These are phyloP conservation scores for Flaveria sonorensis DNA, from an alignment of 129 eudicot species.

Conservation along the genomic window DNA sequence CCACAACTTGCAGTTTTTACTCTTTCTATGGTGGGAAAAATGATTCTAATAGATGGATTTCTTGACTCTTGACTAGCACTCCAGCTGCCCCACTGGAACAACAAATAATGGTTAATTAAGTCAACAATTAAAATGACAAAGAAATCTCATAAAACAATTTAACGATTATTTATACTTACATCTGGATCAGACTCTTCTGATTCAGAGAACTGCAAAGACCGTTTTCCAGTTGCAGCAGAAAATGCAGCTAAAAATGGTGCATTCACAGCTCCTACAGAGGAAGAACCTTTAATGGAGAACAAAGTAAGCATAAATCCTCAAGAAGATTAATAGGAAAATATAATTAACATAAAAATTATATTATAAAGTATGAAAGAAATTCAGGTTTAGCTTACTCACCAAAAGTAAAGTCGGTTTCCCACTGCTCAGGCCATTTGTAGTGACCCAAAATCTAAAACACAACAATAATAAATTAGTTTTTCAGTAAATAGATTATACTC, in stretches of 20 bases:
- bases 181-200: slow-evolving; percentile 97
- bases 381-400: slow-evolving; percentile 49
- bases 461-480: slow-evolving; percentile 1
- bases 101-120: neutral
- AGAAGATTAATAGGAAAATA: neutral
- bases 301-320: neutral
- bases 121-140: neutral
- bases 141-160: neutral
- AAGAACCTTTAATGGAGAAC: slow-evolving; percentile 57
- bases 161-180: slow-evolving; percentile 45
- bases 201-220: slow-evolving; percentile 56
- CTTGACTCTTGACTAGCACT: slow-evolving; percentile 80
- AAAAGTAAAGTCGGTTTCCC: slow-evolving; percentile 75
- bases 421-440: slow-evolving; percentile 86
- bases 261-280: slow-evolving; percentile 77
- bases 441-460: slow-evolving; percentile 72
- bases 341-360: neutral
- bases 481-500: neutral
- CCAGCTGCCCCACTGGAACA: slow-evolving; percentile 97
- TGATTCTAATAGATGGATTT: slow-evolving; percentile 70
- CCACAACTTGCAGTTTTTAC: slow-evolving; percentile 73
- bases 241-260: slow-evolving; percentile 90
- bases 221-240: slow-evolving; percentile 90
- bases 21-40: slow-evolving; percentile 82
- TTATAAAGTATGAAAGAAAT: neutral